phyloP scores from a whole-genome alignment of 2,329 filamentous ascomycete genomes.

The Gremmenia infestans region DNA sequence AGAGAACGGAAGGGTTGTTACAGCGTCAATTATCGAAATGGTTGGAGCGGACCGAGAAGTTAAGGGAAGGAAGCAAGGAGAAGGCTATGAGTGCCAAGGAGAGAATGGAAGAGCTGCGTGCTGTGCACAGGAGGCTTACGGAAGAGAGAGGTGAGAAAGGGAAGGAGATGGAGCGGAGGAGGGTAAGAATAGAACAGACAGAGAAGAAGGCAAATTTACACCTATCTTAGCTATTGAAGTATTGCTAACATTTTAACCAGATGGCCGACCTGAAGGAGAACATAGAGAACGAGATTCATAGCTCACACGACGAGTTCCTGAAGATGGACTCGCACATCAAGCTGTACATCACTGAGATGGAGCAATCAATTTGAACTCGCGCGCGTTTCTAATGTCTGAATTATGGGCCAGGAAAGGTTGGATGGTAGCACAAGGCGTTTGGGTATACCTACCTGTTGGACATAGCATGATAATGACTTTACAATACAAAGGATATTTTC shows the following conservation, averaged over 20 bases:
- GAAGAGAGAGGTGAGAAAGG: conserved; percentile 84
- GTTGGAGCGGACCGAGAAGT: conserved; percentile 78
- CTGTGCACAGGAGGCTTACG: conserved; percentile 72
- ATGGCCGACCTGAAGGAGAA: conserved; percentile 98
- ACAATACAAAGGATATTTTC: background rate
- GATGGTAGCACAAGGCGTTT: conserved; percentile 20
- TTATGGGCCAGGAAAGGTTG: conserved; percentile 6
- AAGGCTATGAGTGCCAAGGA: conserved; percentile 78
- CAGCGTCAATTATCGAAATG: conserved; percentile 81
- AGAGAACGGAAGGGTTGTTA: conserved; percentile 78
- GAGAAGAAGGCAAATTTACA: conserved; percentile 80
- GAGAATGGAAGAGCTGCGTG: conserved; percentile 85
- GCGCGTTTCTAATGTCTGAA: conserved; percentile 11
- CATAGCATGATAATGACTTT: conserved; percentile 28
- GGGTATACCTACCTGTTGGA: conserved; percentile 32
- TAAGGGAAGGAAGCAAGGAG: conserved; percentile 72
- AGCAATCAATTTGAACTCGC: conserved; percentile 63
- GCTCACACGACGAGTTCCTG: conserved; percentile 87
- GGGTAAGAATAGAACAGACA: conserved; percentile 93
- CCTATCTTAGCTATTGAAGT: background rate
- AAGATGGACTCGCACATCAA: conserved; percentile 98
- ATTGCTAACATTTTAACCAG: conserved; percentile 44
- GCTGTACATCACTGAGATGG: conserved; percentile 98
- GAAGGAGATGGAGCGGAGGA: conserved; percentile 84
- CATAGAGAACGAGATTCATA: conserved; percentile 89